Percentiles rank a stretch among this genome's conserved stretches.
Conservation (phyloP, 169 alveolate species). For the Plasmodium vivax region DNA sequence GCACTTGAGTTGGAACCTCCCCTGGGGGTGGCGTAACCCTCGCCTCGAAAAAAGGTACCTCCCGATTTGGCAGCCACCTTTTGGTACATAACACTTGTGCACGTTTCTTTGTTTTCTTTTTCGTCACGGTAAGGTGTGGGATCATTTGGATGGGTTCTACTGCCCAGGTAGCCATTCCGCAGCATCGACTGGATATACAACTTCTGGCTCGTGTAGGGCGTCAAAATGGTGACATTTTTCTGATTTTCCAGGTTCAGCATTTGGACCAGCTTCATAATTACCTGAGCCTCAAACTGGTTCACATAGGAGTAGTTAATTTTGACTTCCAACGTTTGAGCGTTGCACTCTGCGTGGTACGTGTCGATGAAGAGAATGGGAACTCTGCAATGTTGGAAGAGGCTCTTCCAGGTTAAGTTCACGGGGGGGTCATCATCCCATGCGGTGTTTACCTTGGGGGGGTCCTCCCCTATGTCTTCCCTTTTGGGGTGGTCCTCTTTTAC, state of each 20-base stretch:
- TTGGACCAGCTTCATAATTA: constrained; percentile 35
- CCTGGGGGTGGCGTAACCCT: background rate
- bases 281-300: constrained; percentile 38
- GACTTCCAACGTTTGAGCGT: constrained; percentile 19
- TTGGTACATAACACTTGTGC: background rate
- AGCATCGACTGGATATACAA: constrained; percentile 25
- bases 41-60: background rate
- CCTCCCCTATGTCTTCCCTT: too few relatives aligned
- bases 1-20: background rate
- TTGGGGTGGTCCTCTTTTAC: background rate
- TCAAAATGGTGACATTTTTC: constrained; percentile 37
- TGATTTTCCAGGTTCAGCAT: background rate
- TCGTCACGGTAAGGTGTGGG: background rate
- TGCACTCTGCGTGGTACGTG: constrained; percentile 15
- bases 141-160: background rate
- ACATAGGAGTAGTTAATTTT: constrained; percentile 45
- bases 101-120: background rate
- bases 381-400: background rate
- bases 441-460: too few relatives aligned
- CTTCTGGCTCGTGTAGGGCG: constrained; percentile 67
- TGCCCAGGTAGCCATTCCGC: background rate
- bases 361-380: constrained; percentile 63
- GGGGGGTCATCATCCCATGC: too few relatives aligned
- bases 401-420: background rate
- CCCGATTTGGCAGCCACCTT: background rate